Base-by-base conservation (phyloP, 805 yeast species). In the Candida xyloterini region DNA sequence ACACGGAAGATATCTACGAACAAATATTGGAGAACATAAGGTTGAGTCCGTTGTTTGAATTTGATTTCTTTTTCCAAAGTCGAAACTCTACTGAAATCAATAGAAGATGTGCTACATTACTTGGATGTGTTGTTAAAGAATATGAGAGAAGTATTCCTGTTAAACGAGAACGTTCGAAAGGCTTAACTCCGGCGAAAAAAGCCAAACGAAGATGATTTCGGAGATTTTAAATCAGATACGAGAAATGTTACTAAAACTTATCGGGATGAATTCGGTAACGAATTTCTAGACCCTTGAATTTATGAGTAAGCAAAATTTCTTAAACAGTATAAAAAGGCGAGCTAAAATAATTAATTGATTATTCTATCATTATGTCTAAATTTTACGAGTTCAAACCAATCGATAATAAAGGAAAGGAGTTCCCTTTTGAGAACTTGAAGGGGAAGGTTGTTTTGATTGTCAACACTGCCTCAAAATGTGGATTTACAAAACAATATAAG, bases 401-500 rank as follows among this genome's bases (percentile, higher is more conserved):
- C 28, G 86, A 83, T 66, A 71, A 72, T 56, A 67, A 71, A 34
- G 82, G 81, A 25, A 56, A 78, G 47, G 76, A 75, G 15, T 81
- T 68, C 60, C 73, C 83, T 21, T 79, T 88, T 52, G 52, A 62
- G 30, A 66, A 79, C 44, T 68, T 84, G 43, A 73, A 81, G 60
- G 95, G 91, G 29, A 84, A 88, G 62, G 95, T 82, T 30, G 90
- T 89, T 13, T 62, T 88, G 30, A 70, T 89, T 41, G 95, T 89
- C 44, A 88, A 88, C 62, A 91, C 87, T 26, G 96, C 96, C 13
- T 82, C 93, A 56, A 82, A 86, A 65, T 86, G 95, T 60, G 80
- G 79, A 5, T 79, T 78, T 64, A 80, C 93, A 3, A 80, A 84
- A 41, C 95, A 88, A 61, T 84, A 83, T 60, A 65, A 70, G 38